Evolutionary conservation across 2,329 filamentous ascomycete genomes (phyloP), one percentile per base, ranked within the genome.

Genomic region (Verticillium nonalfalfae): DNA sequence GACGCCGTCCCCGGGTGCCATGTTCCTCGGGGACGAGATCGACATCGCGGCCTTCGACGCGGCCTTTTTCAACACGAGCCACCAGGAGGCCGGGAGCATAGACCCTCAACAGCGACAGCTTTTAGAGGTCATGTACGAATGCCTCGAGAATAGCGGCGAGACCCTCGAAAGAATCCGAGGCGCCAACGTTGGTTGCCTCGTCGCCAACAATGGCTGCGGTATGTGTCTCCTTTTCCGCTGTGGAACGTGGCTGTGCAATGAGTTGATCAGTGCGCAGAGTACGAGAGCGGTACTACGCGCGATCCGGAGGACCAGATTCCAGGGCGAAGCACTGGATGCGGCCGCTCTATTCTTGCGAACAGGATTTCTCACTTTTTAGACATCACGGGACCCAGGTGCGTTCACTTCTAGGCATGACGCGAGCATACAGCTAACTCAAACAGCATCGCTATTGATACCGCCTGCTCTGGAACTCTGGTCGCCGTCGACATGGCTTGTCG

Each of bases 371-470:
- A 75, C 60, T 74, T 75, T 59, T 69, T 75, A 14, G 69, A 76
- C 36, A 61, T 70, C 56, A 66, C 68, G 0, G 68, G 72, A 1
- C 71, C 72, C 4, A 69, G 59, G 60, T 67, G 56, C 63, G 39
- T 40, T 2, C 3, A 10, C 11, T 39, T 35, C 4, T 7, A 15
- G 7, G 31, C 18, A 11, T 36, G 40, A 56, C 13, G 34, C 13
- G 21, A 26, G 21, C 13, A 11, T 10, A 50, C 35, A 35, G 3
- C 50, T 60, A 13, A 60, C 18, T 5, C 15, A 9, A 10, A 10
- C 0, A 83, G 80, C 65, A 76, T 85, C 68, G 84, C 82, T 0
- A 70, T 87, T 10, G 83, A 87, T 60, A 86, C 85, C 0, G 85
- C 81, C 18, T 87, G 85, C 69, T 85, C 82, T n/a, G 79, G 78